Evolutionary conservation across 805 yeast species (phyloP), one percentile per base, ranked within the genome.

Genomic region (Wickerhamomyces tratensis): DNA sequence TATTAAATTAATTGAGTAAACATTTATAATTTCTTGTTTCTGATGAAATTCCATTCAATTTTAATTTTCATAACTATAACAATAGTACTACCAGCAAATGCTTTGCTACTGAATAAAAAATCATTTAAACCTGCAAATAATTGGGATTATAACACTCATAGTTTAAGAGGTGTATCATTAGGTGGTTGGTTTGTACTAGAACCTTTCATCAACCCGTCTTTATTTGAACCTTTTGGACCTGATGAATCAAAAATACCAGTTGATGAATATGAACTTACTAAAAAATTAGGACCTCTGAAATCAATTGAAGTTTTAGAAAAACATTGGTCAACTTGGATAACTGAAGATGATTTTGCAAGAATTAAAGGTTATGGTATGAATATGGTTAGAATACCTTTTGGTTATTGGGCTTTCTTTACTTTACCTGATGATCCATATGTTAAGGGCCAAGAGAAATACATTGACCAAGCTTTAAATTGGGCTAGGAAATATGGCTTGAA

Each of bases 101-200:
- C 7, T 12, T 13, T 31, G n/a, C n/a, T 9, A 13, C 7, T 8
- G n/a, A 11, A 6, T 6, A 12, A 31, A 6, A 31, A 11, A 8
- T 11, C 34, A 11, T 6, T 6, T 31, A 27, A 8, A 27, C 34
- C 34, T 11, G 13, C 34, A 31, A 31, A 11, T 6, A 31, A 31
- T 8, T 56, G 59, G 59, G 50, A 52, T 36, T 56, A 56, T 37
- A 20, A 30, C 6, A 33, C 7, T 14, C 13, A 44, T 2, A 55
- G 47, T 33, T 39, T 56, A 13, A 43, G 46, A 41, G 81, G 80
- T 37, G 73, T 78, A 12, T 69, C 76, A 27, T 52, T 82, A 12
- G 89, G 88, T 31, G 87, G 87, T 7, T 82, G 88, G 89, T 63
- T 80, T 26, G 76, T 81, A 0, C 62, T 81, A 8, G 87, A 82